A percentile compares a stretch with the other conserved stretches of the same genome.
phyloP scores from a whole-genome alignment of 805 yeast genomes.

The Kuraishia hungarica region DNA sequence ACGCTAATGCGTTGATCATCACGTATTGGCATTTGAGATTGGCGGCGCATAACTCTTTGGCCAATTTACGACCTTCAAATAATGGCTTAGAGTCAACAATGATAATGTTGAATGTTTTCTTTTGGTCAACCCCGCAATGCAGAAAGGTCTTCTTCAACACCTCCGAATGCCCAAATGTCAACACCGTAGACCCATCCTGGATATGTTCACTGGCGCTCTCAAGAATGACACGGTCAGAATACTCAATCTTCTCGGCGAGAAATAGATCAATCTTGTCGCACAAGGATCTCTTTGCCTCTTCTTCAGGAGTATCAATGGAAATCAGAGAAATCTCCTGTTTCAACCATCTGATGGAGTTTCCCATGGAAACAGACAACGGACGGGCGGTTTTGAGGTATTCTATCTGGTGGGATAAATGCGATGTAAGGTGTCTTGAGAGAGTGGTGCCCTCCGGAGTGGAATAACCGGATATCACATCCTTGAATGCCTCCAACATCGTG shows the following conservation, averaged over 20 bases:
- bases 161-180: conserved; percentile 83
- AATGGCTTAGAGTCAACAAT: conserved; percentile 91
- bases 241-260: conserved; percentile 75
- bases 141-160: conserved; percentile 72
- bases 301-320: conserved; percentile 63
- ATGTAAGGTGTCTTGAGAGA: conserved; percentile 79
- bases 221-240: conserved; percentile 76
- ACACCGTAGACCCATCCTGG: conserved; percentile 63
- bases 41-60: conserved; percentile 48
- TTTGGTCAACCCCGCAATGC: conserved; percentile 53
- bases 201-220: conserved; percentile 75
- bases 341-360: conserved; percentile 94
- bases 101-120: conserved; percentile 65
- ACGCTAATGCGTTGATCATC: conserved; percentile 67
- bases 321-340: conserved; percentile 86
- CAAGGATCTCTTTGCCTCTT: conserved; percentile 57
- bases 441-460: conserved; percentile 80
- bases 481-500: conserved; percentile 80
- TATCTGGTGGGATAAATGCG: conserved; percentile 84
- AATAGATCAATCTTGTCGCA: conserved; percentile 68
- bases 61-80: conserved; percentile 82
- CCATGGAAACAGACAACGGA: conserved; percentile 91
- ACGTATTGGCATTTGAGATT: conserved; percentile 75
- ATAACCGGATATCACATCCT: conserved; percentile 71
- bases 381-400: conserved; percentile 87